These are phyloP conservation scores for Mycena haematopus DNA, from an alignment of 768 basidiomycete genomes.

Conservation along the genomic window DNA sequence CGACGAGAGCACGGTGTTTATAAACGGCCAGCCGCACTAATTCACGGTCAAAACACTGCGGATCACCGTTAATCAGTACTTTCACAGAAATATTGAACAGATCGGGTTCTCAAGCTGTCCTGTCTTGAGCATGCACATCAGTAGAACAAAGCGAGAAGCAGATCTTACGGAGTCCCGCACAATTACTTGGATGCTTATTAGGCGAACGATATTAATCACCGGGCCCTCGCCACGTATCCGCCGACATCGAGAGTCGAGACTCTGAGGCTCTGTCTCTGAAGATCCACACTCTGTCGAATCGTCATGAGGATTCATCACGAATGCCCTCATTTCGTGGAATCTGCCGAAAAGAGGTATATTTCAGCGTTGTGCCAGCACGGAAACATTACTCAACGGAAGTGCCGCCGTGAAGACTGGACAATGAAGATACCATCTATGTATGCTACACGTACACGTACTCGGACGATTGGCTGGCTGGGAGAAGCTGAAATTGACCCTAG, in stretches of 20 bases:
- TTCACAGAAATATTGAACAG: slow-evolving; percentile 7
- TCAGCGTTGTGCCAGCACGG: no score
- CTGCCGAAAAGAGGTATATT: no score
- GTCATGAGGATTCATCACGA: no score
- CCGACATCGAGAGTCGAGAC: background rate
- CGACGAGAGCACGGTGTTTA: background rate
- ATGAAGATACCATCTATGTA: no score
- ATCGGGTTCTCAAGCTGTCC: slow-evolving; percentile 1
- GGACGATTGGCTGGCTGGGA: no score
- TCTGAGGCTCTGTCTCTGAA: no score
- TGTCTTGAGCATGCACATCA: background rate
- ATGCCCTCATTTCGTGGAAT: no score
- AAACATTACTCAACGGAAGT: no score
- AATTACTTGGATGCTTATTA: background rate
- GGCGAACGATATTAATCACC: background rate
- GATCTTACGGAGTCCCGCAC: background rate
- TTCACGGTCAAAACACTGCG: background rate
- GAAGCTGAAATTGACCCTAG: no score
- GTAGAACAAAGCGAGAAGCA: background rate
- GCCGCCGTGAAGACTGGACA: no score
- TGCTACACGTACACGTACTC: no score
- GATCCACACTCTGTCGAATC: background rate
- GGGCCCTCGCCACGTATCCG: background rate
- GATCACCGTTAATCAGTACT: slow-evolving; percentile 6
- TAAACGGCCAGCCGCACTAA: background rate